A percentile compares a stretch with the other conserved stretches of the same genome.
Conservation (phyloP, 2,329 filamentous ascomycete genomes). For the Arthrobotrys sphaeroides region DNA sequence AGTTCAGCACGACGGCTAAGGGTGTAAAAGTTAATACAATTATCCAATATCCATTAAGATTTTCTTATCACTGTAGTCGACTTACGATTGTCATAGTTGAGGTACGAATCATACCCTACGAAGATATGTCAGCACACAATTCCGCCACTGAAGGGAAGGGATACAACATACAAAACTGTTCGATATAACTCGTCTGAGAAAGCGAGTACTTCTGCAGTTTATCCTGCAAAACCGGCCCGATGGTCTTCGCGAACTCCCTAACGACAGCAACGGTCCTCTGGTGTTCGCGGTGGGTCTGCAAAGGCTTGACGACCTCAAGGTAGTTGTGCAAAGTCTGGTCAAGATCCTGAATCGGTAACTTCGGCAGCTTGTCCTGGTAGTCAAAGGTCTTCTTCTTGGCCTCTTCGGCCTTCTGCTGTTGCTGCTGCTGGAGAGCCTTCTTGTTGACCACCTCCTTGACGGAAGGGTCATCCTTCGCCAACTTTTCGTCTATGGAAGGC, state of each 20-base stretch:
- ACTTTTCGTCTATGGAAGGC: constrained; percentile 53
- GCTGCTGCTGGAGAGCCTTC: neutral
- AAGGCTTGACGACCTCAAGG: constrained; percentile 77
- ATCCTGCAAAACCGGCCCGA: constrained; percentile 86
- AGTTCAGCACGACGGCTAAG: constrained; percentile 84
- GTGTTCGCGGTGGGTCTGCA: constrained; percentile 83
- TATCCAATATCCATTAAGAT: neutral
- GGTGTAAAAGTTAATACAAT: constrained; percentile 7
- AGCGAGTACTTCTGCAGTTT: constrained; percentile 89
- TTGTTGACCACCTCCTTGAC: constrained; percentile 23
- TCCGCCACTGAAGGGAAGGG: neutral
- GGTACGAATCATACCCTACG: constrained; percentile 95
- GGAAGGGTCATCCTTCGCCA: constrained; percentile 26
- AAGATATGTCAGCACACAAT: constrained; percentile 52
- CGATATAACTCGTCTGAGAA: constrained; percentile 94
- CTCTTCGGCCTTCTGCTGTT: constrained; percentile 10
- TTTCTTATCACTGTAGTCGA: neutral
- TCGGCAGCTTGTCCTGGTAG: constrained; percentile 85
- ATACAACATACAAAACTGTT: constrained; percentile 86
- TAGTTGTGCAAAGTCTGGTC: constrained; percentile 82
- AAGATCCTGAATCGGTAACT: constrained; percentile 90
- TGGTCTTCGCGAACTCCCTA: constrained; percentile 79
- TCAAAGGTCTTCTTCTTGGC: constrained; percentile 73
- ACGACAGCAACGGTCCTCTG: constrained; percentile 82
- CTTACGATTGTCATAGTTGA: constrained; percentile 90